Evolutionary conservation across 305 asterid species (phyloP), one percentile per base, ranked within the genome.

Genomic region (Rubia occidens): DNA sequence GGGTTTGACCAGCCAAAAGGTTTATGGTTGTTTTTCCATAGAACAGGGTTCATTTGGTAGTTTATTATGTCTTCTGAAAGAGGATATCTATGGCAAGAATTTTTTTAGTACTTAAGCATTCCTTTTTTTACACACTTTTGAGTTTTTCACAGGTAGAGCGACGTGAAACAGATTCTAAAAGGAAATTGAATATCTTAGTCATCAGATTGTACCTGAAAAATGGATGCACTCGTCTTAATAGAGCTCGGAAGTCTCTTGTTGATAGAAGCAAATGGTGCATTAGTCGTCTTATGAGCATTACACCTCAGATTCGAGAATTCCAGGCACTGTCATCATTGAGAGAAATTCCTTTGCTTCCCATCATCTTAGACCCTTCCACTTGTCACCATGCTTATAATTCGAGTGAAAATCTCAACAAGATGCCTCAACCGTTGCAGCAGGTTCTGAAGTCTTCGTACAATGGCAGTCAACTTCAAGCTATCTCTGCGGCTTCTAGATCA

Each of bases 291-390:
- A 87, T 94, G 97, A 90, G 88, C 85, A 87, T 94, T 76, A 90
- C 97, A 68, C 96, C 99, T 76, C 99, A 94, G 78, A 88, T 94
- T 74, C 87, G 99, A 74, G 97, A 94, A 82, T 94, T 94, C 84
- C 99, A 90, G 72, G 99, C 99, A 77, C 77, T 94, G 84, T 89
- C 99, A 68, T 86, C 96, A 69, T 82, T 94, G 74, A 83, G 72
- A 77, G 96, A 88, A 77, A 90, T 90, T 77, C 97, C 99, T 78
- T 72, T 94, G 82, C 90, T 89, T 71, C 91, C 96, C 60, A 78
- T 85, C 78, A 90, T 94, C 83, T 83, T 94, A 85, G 87, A 89
- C 73, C 99, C 99, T 42, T 75, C 75, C 64, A 79, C 76, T 80
- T 82, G 82, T 79, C 80, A 82, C 78, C 79, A 78, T 78, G 84